phyloP scores from a whole-genome alignment of 495 filamentous ascomycete species.

The Penicillium simplicissimum region DNA sequence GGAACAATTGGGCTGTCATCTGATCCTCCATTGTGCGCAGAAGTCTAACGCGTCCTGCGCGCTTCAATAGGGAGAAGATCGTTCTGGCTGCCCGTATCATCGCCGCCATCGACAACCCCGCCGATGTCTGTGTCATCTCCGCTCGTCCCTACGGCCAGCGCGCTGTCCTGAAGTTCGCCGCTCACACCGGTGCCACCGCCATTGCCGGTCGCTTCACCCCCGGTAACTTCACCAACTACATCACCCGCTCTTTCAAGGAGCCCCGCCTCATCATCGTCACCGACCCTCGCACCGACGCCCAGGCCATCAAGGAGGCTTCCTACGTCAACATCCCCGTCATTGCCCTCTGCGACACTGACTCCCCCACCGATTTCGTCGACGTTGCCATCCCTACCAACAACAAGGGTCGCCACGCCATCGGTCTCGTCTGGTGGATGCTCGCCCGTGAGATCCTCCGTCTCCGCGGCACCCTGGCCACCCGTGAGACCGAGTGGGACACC shows the following conservation, averaged over 20 bases:
- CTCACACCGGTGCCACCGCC: conserved; percentile 94
- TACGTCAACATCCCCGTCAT: conserved; percentile 99
- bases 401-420: conserved; percentile 99
- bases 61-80: conserved; percentile 88
- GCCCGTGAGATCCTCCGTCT: conserved; percentile 99
- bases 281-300: conserved; percentile 98
- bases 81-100: conserved; percentile 98
- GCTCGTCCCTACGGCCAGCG: conserved; percentile 99
- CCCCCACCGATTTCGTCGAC: conserved; percentile 98
- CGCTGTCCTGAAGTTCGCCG: conserved; percentile 97
- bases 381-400: conserved; percentile 99
- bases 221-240: conserved; percentile 99
- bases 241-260: conserved; percentile 99
- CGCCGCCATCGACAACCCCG: conserved; percentile 97
- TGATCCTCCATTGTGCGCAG: not conserved
- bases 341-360: conserved; percentile 98
- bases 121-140: conserved; percentile 98
- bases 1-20: not conserved
- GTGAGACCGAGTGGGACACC: conserved; percentile 95
- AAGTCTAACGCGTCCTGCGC: conserved; percentile 32
- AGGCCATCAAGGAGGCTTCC: conserved; percentile 99
- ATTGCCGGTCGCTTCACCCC: conserved; percentile 99
- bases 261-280: conserved; percentile 99
- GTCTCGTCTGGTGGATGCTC: conserved; percentile 98
- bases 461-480: conserved; percentile 89